phyloP scores from a whole-genome alignment of 2,329 filamentous ascomycete genomes.

The Paraphaeosphaeria minitans region DNA sequence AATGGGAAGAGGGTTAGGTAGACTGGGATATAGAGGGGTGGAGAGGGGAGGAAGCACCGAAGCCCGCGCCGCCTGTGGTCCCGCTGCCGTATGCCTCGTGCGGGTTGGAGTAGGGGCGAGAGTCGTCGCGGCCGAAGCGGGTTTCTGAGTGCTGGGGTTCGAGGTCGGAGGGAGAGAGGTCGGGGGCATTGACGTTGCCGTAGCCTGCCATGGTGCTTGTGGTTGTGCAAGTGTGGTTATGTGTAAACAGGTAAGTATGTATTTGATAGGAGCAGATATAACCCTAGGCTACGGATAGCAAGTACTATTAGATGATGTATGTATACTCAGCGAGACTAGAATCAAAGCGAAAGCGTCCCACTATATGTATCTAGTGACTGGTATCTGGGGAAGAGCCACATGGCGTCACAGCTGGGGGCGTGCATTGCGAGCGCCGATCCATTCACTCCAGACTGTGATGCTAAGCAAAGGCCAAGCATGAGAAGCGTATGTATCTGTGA shows the following conservation, averaged over 20 bases:
- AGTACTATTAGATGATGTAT: too few species aligned
- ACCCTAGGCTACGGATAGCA: too few species aligned
- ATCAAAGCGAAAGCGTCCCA: neutral
- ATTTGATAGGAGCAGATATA: too few species aligned
- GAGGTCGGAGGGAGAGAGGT: constrained; percentile 25
- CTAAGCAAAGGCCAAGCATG: neutral
- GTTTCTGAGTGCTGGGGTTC: constrained; percentile 32
- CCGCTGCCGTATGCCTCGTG: constrained; percentile 40
- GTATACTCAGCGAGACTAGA: neutral
- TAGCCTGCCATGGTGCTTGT: constrained; percentile 38
- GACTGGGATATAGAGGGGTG: neutral
- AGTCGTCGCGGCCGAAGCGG: constrained; percentile 33
- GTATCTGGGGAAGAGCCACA: constrained; percentile 22
- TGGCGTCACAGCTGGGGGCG: constrained; percentile 35
- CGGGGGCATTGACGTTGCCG: constrained; percentile 41
- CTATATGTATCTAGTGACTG: neutral
- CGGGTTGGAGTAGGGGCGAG: constrained; percentile 34
- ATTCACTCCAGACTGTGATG: neutral
- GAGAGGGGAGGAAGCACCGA: constrained; percentile 11
- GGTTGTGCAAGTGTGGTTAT: too few species aligned
- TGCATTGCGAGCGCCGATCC: constrained; percentile 14
- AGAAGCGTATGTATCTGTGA: neutral
- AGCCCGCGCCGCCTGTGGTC: constrained; percentile 41
- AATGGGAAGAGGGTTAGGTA: too few species aligned
- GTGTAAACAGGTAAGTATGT: too few species aligned